A percentile compares a stretch with the other conserved stretches of the same genome.
These are phyloP conservation scores for Nepenthes gracilis DNA, from an alignment of 148 eudicot species.

Conservation along the genomic window DNA sequence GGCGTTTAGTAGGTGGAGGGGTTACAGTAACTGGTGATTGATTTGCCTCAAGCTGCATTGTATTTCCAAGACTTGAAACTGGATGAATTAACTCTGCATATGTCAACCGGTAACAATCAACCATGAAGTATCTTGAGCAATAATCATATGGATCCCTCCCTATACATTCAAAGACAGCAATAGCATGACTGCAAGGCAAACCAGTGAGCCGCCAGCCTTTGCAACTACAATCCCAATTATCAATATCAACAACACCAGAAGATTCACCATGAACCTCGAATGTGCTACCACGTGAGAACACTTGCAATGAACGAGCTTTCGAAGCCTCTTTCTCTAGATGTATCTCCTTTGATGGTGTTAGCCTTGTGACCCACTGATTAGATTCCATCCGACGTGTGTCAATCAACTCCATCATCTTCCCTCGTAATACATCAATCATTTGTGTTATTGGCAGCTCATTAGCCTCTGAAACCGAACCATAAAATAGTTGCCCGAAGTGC, in stretches of 20 bases:
- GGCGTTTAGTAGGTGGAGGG: conserved; percentile 48
- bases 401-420: conserved; percentile 41
- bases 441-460: conserved; percentile 47
- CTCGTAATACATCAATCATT: conserved; percentile 34
- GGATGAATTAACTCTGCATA: conserved; percentile 40
- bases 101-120: conserved; percentile 27
- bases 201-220: conserved; percentile 49
- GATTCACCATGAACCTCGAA: conserved; percentile 39
- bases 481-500: conserved; percentile 32
- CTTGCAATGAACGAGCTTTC: conserved; percentile 30
- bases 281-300: conserved; percentile 22
- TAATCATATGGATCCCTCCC: conserved; percentile 42
- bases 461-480: conserved; percentile 45
- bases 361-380: conserved; percentile 34
- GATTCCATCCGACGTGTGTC: conserved; percentile 37
- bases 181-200: conserved; percentile 53
- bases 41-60: conserved; percentile 17
- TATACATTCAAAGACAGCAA: conserved; percentile 29
- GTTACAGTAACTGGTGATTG: conserved; percentile 19
- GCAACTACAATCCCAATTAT: conserved; percentile 46
- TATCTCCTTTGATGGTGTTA: conserved; percentile 47
- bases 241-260: conserved; percentile 35
- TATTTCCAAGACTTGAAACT: conserved; percentile 24
- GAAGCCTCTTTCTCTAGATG: conserved; percentile 27
- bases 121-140: conserved; percentile 35